Conservation (phyloP, 495 filamentous ascomycete species). For the Thermothielavioides terrestris region DNA sequence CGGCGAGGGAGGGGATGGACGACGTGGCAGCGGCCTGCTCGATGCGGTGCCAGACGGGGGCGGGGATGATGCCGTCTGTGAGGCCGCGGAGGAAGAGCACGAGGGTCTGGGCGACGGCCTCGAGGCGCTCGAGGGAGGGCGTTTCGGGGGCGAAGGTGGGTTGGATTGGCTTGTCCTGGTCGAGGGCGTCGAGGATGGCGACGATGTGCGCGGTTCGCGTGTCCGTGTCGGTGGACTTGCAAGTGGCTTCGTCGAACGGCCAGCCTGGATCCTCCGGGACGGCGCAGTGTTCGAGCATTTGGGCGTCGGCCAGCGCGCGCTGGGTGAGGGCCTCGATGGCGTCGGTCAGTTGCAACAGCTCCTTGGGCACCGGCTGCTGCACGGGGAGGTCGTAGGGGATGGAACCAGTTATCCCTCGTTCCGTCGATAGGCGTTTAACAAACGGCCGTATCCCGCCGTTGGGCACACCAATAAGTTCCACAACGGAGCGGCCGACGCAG, state of each 20-base stretch:
- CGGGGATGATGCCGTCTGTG: slow-evolving; percentile 64
- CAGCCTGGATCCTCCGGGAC: slow-evolving; percentile 53
- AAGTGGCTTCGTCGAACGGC: slow-evolving; percentile 57
- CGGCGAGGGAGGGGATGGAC: slow-evolving; percentile 1
- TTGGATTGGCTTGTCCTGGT: slow-evolving; percentile 52
- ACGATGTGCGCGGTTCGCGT: slow-evolving; percentile 24
- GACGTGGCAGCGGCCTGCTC: slow-evolving; percentile 47
- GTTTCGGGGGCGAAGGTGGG: slow-evolving; percentile 51
- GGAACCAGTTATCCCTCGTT: slow-evolving; percentile 21
- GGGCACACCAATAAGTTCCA: slow-evolving; percentile 75
- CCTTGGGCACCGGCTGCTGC: slow-evolving; percentile 53
- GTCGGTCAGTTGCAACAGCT: slow-evolving; percentile 82
- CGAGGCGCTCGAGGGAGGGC: slow-evolving; percentile 54
- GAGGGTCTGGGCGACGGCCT: slow-evolving; percentile 59
- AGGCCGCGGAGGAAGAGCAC: slow-evolving; percentile 62
- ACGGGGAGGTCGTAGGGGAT: slow-evolving; percentile 39
- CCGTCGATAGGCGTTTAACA: slow-evolving; percentile 18
- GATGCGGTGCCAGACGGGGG: slow-evolving; percentile 58
- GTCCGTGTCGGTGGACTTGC: slow-evolving; percentile 23
- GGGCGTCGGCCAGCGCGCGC: slow-evolving; percentile 69
- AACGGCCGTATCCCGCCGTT: slow-evolving; percentile 59
- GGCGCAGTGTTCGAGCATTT: slow-evolving; percentile 62
- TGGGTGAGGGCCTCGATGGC: slow-evolving; percentile 67
- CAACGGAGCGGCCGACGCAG: slow-evolving; percentile 72
- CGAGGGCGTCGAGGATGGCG: slow-evolving; percentile 57